Evolutionary conservation across 352 stramenopile genomes (phyloP), one percentile per base, ranked within the genome.

Genomic region (Thraustochytrium striatum): DNA sequence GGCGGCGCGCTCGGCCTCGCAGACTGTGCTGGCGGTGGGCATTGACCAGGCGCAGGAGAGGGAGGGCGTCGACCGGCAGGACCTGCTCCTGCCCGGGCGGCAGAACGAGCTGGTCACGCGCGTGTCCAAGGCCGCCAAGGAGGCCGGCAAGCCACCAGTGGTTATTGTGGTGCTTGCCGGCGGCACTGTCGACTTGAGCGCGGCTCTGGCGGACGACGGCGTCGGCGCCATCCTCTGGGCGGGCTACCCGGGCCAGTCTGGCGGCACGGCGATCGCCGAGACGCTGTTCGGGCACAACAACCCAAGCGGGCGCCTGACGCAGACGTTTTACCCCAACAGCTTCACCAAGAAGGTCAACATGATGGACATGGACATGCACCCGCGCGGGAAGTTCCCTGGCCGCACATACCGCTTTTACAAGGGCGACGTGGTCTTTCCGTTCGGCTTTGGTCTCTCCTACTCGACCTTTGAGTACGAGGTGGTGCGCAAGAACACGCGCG

Each of bases 381-480:
- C 90, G 25, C 87, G 82, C 0, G 69, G 90, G 89, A 68, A 86
- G 83, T 89, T 90, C 52, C 91, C 91, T 3, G 92, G 92, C 1
- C 88, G 91, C 8, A 94, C 91, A n/a, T 95, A 97, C 81, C 86
- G 90, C 1, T 97, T 96, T 82, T 96, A 89, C 85, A 93, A 90
- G 69, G 91, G 92, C 58, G 82, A 91, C 3, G 87, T 90, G 0
- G 88, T 97, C 39, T 93, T 94, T 57, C 87, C 89, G 7, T 97
- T 97, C 78, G 92, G 92, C 7, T 92, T 87, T 78, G 92, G 92
- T 1, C 85, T 96, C 43, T 94, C 88, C 62, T 97, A 97, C 86
- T 94, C 92, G 2, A 90, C 70, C 35, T 96, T 96, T 44, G 41
- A 72, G 33, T 81, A 84, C 62, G 65, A 62, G 28, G 39, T 72